Conservation (phyloP, 148 eudicot genomes). For the Rhododendron henanense region DNA sequence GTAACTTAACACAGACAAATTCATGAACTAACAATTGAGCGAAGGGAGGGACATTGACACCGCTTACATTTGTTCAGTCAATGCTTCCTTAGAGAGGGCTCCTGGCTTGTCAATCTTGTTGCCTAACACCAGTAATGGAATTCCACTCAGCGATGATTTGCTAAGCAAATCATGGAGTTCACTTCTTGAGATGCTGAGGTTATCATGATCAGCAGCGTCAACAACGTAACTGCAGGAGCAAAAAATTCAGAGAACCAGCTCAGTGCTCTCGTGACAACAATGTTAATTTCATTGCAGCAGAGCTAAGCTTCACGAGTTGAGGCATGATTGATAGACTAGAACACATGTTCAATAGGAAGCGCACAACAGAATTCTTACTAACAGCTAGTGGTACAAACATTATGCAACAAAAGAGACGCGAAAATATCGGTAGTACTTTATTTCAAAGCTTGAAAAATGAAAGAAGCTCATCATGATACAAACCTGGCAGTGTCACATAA, state of each 20-base stretch:
- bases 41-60: not conserved
- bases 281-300: not conserved
- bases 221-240: conserved; percentile 78
- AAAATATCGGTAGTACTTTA: not conserved
- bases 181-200: conserved; percentile 75
- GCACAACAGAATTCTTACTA: not conserved
- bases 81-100: conserved; percentile 67
- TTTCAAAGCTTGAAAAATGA: not conserved
- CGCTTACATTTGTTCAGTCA: conserved; percentile 86
- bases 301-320: not conserved
- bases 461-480: conserved; percentile 3
- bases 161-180: conserved; percentile 92
- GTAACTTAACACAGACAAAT: not conserved
- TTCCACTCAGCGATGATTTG: conserved; percentile 78
- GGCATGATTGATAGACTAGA: not conserved
- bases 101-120: conserved; percentile 91
- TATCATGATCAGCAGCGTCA: conserved; percentile 95
- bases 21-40: not conserved
- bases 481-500: conserved; percentile 1
- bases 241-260: not conserved
- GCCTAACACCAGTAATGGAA: conserved; percentile 92
- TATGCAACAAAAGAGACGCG: not conserved
- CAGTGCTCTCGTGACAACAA: not conserved
- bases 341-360: not conserved
- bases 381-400: not conserved